A percentile compares a stretch with the other conserved stretches of the same genome.
phyloP scores from a whole-genome alignment of 140 eudicot species.

The Stevia rebaudiana region DNA sequence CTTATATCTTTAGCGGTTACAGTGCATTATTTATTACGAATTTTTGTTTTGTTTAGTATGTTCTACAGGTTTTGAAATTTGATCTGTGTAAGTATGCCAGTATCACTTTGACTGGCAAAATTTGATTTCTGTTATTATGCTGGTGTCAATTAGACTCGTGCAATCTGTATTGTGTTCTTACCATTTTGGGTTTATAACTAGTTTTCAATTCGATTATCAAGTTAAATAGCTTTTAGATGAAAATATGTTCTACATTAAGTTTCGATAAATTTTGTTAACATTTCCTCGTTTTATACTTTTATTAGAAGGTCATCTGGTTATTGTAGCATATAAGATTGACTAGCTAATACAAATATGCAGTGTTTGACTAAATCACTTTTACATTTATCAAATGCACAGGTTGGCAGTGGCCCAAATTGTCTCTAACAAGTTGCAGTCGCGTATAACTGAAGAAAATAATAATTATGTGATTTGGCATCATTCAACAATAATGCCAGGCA shows the following conservation, averaged over 20 bases:
- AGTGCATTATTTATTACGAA: background rate
- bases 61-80: background rate
- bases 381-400: slow-evolving; percentile 29
- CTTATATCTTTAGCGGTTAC: slow-evolving; percentile 1
- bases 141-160: background rate
- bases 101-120: too few relatives aligned
- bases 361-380: background rate
- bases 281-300: background rate
- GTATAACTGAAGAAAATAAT: slow-evolving; percentile 28
- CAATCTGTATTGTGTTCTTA: background rate
- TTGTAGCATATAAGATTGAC: background rate
- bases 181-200: background rate
- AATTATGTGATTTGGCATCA: slow-evolving; percentile 22
- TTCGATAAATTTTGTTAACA: background rate
- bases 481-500: slow-evolving; percentile 82
- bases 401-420: slow-evolving; percentile 22
- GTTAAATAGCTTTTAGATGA: background rate
- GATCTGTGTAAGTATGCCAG: background rate
- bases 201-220: background rate
- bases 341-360: background rate
- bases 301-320: background rate
- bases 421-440: slow-evolving; percentile 22
- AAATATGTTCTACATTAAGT: background rate
- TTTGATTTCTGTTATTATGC: background rate
- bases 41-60: background rate